Conservation (phyloP, 2,329 filamentous ascomycete species). For the Paraconiothyrium brasiliense region DNA sequence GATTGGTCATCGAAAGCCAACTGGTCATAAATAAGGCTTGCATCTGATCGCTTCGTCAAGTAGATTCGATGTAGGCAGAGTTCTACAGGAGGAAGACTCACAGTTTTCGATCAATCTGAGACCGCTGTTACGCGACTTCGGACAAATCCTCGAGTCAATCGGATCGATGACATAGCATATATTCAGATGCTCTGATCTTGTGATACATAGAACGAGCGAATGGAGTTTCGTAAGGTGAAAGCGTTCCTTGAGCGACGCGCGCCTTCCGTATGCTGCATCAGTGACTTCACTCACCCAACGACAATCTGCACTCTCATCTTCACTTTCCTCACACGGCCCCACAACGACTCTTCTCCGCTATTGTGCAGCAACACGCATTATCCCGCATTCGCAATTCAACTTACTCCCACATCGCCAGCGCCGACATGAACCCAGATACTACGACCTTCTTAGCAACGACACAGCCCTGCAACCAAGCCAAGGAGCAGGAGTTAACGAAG, state of each 20-base stretch:
- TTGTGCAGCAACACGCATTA: conserved; percentile 18
- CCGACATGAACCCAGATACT: conserved; percentile 32
- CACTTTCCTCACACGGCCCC: neutral
- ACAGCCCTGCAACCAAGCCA: conserved; percentile 12
- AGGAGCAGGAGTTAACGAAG: conserved; percentile 31
- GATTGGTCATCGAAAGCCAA: too few relatives aligned
- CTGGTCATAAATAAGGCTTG: too few relatives aligned
- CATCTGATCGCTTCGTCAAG: too few relatives aligned
- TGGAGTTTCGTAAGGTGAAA: neutral
- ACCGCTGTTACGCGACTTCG: too few relatives aligned
- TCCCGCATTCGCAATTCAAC: conserved; percentile 14
- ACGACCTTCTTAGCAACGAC: conserved; percentile 26
- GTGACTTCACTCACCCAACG: conserved; percentile 1
- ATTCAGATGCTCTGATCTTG: neutral
- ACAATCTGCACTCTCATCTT: neutral
- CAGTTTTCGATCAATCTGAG: too few relatives aligned
- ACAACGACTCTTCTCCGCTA: neutral
- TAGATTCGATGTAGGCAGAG: too few relatives aligned
- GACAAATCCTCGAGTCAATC: too few relatives aligned
- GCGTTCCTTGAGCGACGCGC: neutral
- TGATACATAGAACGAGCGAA: neutral
- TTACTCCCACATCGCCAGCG: conserved; percentile 18
- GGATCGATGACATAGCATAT: too few relatives aligned
- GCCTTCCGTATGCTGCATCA: conserved; percentile 1
- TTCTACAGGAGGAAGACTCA: too few relatives aligned